Conservation (phyloP, 1,139 yeast species). For the Meyerozyma carpophila region DNA sequence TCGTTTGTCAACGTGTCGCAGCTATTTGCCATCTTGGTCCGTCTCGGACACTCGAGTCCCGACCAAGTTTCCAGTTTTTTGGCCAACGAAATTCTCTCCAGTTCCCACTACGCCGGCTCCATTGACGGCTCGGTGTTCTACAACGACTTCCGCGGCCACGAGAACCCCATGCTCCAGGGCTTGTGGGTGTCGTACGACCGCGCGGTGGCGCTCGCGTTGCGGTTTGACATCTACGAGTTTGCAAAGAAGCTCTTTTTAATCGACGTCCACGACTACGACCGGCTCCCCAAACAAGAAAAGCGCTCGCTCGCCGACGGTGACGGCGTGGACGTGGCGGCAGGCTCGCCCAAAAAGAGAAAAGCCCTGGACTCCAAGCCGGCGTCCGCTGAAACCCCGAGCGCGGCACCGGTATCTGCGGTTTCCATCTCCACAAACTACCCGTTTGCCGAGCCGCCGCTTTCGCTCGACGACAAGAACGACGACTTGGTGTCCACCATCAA, state of each 20-base stretch:
- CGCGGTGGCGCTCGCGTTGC: constrained; percentile 36
- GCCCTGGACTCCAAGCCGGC: constrained; percentile 3
- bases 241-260: constrained; percentile 36
- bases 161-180: constrained; percentile 25
- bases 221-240: constrained; percentile 38
- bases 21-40: constrained; percentile 28
- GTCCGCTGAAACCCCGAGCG: not conserved
- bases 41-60: constrained; percentile 20
- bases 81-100: constrained; percentile 28
- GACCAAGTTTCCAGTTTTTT: constrained; percentile 26
- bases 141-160: constrained; percentile 27
- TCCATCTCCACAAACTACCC: constrained; percentile 33
- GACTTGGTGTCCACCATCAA: constrained; percentile 46
- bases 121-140: constrained; percentile 6
- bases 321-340: constrained; percentile 10
- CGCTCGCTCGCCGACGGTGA: constrained; percentile 4
- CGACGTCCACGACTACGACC: constrained; percentile 43
- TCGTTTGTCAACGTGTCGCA: constrained; percentile 40
- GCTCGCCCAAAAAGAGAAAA: constrained; percentile 15
- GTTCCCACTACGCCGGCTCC: constrained; percentile 21
- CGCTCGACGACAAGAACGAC: constrained; percentile 20
- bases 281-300: constrained; percentile 21
- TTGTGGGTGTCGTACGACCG: constrained; percentile 43
- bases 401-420: constrained; percentile 1
- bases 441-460: constrained; percentile 50